Evolutionary conservation across 805 yeast species (phyloP).

Genomic region (Wickerhamomyces sydowiorum): DNA sequence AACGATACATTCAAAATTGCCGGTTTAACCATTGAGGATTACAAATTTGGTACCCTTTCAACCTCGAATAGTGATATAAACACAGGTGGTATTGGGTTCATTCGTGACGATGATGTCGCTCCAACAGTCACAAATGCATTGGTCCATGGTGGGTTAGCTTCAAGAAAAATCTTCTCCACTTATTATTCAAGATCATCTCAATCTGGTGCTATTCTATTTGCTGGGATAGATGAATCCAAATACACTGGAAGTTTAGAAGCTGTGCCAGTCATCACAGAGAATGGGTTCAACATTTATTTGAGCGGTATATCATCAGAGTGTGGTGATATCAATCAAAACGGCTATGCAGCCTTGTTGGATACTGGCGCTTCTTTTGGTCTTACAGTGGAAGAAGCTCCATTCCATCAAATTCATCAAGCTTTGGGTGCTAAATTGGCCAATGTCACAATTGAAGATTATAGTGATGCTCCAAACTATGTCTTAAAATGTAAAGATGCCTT

Average conservation of each 20-base stretch:
- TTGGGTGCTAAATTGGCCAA: slow-evolving; percentile 7
- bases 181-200: slow-evolving; percentile 2
- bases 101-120: background rate
- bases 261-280: slow-evolving; percentile 2
- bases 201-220: slow-evolving; percentile 15
- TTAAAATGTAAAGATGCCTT: slow-evolving; percentile 17
- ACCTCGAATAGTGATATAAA: slow-evolving; percentile 2
- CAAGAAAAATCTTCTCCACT: slow-evolving; percentile 9
- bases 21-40: slow-evolving; percentile 2
- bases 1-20: slow-evolving; percentile 9
- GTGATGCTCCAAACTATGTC: slow-evolving; percentile 31
- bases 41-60: slow-evolving; percentile 2
- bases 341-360: slow-evolving; percentile 6
- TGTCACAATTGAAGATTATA: slow-evolving; percentile 23
- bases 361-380: slow-evolving; percentile 13
- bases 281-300: slow-evolving; percentile 3
- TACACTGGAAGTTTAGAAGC: slow-evolving; percentile 10
- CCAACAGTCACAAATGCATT: slow-evolving; percentile 2
- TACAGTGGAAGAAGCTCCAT: slow-evolving; percentile 4
- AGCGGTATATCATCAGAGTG: slow-evolving; percentile 11
- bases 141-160: slow-evolving; percentile 1
- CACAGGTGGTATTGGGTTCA: slow-evolving; percentile 10
- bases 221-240: slow-evolving; percentile 16
- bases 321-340: slow-evolving; percentile 4
- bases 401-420: slow-evolving; percentile 11